Base-by-base conservation (phyloP, 495 filamentous ascomycete species). In the Sphaerosporella brunnea region DNA sequence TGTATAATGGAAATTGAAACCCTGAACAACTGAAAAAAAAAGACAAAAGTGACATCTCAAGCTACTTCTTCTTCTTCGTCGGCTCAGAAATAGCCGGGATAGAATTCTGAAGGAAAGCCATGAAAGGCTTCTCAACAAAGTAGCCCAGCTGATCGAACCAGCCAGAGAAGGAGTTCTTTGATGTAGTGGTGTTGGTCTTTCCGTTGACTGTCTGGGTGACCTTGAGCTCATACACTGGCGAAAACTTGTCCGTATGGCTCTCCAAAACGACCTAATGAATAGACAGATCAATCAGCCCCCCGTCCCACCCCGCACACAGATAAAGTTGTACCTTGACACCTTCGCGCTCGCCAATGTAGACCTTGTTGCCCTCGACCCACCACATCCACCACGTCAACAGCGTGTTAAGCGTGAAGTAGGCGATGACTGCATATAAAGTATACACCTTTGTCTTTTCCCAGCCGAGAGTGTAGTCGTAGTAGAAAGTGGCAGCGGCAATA, bases 81-180 rank as follows among this genome's bases (percentile, higher is more conserved):
- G 35, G 7, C 35, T 32, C 13, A 13, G 56, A 48, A 32, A 59
- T 41, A 19, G 30, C 19, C 16, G 57, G 56, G 19, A 60, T 56
- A 2, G 57, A 50, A 34, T 53, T 36, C 23, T 55, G 36, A 1
- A 61, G 28, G 28, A 61, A 61, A 1, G 51, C 47, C 64, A 90
- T 84, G 59, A 94, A 86, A 7, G 86, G 87, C 52, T 77, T 73
- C 2, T 79, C 73, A 41, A 93, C 74, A 56, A 97, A 93, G 40
- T 71, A 73, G 4, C 90, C 88, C 30, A 82, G 73, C 2, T 67
- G 68, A 49, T 87, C 79, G 64, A 94, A 96, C 85, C 85, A 97
- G 21, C 71, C 71, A 16, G 78, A 80, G 62, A 94, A 96, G 2
- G 81, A 71, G 4, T 77, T 69, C 50, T 72, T 68, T 36, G 84